phyloP scores from a whole-genome alignment of 306 rosid species.

The Acmispon strigosus region DNA sequence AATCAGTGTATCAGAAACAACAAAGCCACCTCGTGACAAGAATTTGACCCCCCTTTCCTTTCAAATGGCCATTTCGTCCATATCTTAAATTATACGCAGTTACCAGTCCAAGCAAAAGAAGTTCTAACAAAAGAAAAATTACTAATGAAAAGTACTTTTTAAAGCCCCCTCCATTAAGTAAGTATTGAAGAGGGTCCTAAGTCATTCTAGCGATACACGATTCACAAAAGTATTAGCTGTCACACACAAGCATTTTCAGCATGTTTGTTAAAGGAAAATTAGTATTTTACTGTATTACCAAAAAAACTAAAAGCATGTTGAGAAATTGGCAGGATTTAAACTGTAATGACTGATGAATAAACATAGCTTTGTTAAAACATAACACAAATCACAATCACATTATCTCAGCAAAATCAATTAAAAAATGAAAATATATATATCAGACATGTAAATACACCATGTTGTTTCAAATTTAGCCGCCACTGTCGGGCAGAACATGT shows the following conservation, averaged over 20 bases:
- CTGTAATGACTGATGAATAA: neutral
- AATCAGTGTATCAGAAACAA: constrained; percentile 7
- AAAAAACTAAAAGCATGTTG: neutral
- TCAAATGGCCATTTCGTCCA: neutral
- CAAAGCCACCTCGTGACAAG: neutral
- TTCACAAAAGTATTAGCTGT: neutral
- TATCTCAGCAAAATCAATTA: neutral
- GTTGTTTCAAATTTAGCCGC: neutral
- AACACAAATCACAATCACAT: no score
- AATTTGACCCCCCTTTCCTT: neutral
- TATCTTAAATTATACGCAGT: neutral
- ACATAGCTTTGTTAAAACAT: neutral
- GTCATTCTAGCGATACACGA: neutral
- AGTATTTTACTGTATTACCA: constrained; percentile 6
- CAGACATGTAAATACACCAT: neutral
- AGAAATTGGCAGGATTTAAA: neutral
- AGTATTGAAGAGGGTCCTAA: neutral
- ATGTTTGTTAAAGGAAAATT: neutral
- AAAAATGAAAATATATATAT: neutral
- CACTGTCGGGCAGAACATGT: neutral
- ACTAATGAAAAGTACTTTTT: neutral
- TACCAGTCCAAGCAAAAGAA: neutral
- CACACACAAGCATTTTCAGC: neutral
- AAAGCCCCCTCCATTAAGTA: neutral
- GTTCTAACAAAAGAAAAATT: neutral